Conservation (phyloP, 768 basidiomycete genomes). For the Lentinula boryana region DNA sequence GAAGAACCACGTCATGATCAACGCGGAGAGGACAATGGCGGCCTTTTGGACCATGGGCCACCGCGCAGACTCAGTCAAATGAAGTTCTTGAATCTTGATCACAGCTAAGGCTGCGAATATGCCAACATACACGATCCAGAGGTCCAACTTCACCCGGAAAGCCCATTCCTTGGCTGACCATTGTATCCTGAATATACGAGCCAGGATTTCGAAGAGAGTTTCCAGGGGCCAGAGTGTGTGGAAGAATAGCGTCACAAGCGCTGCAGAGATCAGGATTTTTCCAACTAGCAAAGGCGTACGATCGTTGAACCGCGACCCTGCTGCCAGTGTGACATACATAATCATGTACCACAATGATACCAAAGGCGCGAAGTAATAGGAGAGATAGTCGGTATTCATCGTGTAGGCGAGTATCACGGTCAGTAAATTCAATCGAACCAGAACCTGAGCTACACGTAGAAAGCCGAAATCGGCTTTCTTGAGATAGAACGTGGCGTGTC, state of each 20-base stretch:
- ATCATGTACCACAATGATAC: conserved; percentile 89
- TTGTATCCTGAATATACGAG: conserved; percentile 60
- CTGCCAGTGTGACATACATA: conserved; percentile 73
- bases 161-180: conserved; percentile 88
- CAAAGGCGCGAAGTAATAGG: conserved; percentile 87
- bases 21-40: conserved; percentile 41
- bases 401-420: conserved; percentile 80
- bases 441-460: conserved; percentile 68
- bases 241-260: conserved; percentile 61
- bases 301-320: conserved; percentile 71
- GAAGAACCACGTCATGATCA: conserved; percentile 72
- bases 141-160: conserved; percentile 84
- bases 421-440: conserved; percentile 80
- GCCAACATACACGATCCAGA: conserved; percentile 85
- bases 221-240: conserved; percentile 57
- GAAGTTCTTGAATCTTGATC: conserved; percentile 71
- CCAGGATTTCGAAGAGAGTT: conserved; percentile 54
- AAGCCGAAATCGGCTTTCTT: conserved; percentile 87
- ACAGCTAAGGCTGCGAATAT: conserved; percentile 72
- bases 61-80: conserved; percentile 59
- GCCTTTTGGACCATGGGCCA: conserved; percentile 54
- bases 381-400: conserved; percentile 90
- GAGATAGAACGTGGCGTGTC: conserved; percentile 83
- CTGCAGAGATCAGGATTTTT: conserved; percentile 68
- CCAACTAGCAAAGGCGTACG: conserved; percentile 55